A percentile compares a stretch with the other conserved stretches of the same genome.
Evolutionary conservation across 2,329 filamentous ascomycete species (phyloP).

Genomic region (Nakataea oryzae): DNA sequence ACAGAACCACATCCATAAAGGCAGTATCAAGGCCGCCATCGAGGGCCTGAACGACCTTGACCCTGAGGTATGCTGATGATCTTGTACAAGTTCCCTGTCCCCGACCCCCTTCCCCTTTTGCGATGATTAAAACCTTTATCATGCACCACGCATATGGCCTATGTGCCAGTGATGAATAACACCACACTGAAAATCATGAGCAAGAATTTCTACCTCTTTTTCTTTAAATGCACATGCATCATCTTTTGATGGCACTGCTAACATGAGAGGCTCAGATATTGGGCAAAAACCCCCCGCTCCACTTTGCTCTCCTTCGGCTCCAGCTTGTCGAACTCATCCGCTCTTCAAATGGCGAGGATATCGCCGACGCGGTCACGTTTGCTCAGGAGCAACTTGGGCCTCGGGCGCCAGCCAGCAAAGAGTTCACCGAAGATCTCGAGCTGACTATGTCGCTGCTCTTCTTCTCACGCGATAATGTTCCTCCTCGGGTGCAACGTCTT

Average conservation of each 20-base stretch:
- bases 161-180: conserved; percentile 82
- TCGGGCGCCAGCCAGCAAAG: conserved; percentile 67
- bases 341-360: conserved; percentile 62
- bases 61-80: conserved; percentile 61
- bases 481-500: conserved; percentile 64
- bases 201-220: conserved; percentile 13
- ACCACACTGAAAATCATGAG: conserved; percentile 61
- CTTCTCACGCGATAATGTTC: conserved; percentile 71
- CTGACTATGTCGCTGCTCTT: conserved; percentile 87
- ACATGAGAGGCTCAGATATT: conserved; percentile 57
- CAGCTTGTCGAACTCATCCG: conserved; percentile 93
- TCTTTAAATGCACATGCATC: neutral
- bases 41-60: conserved; percentile 82
- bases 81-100: conserved; percentile 2
- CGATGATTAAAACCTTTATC: conserved; percentile 95
- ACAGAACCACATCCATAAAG: conserved; percentile 72
- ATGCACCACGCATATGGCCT: conserved; percentile 99
- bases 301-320: conserved; percentile 81
- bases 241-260: conserved; percentile 9
- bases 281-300: conserved; percentile 70
- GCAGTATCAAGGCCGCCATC: conserved; percentile 78
- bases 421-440: conserved; percentile 81
- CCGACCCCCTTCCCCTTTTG: conserved; percentile 21
- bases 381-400: conserved; percentile 81
- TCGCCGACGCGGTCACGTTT: conserved; percentile 72